Evolutionary conservation across 140 eudicot genomes (phyloP).

Genomic region (Ambrosia hybrid): DNA sequence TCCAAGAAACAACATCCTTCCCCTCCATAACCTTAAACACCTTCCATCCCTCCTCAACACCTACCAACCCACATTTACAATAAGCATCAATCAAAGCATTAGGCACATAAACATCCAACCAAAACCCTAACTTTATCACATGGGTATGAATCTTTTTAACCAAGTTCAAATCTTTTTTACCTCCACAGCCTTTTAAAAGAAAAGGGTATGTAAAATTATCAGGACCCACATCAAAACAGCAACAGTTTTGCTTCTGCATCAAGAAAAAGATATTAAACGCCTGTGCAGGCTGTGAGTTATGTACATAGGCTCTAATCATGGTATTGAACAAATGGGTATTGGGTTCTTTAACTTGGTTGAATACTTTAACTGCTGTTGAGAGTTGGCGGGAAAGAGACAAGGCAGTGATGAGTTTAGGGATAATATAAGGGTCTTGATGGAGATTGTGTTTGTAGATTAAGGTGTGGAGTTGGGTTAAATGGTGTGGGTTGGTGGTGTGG

Average conservation of each 20-base stretch:
- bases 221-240: constrained; percentile 44
- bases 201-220: constrained; percentile 71
- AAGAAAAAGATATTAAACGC: constrained; percentile 49
- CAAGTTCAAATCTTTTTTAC: constrained; percentile 28
- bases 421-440: constrained; percentile 61
- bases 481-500: constrained; percentile 48
- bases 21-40: constrained; percentile 60
- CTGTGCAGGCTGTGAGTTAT: constrained; percentile 40
- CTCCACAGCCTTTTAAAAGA: constrained; percentile 57
- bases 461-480: constrained; percentile 65
- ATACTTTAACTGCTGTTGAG: constrained; percentile 49
- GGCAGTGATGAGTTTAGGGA: constrained; percentile 68
- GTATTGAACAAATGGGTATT: constrained; percentile 65
- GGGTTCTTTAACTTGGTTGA: constrained; percentile 54
- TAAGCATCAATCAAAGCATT: constrained; percentile 80
- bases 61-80: constrained; percentile 62
- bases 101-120: constrained; percentile 60
- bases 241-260: constrained; percentile 36
- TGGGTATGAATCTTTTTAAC: constrained; percentile 64
- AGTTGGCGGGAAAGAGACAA: constrained; percentile 63
- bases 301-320: constrained; percentile 57
- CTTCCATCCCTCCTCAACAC: constrained; percentile 51
- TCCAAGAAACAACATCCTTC: constrained; percentile 73
- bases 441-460: constrained; percentile 65
- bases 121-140: constrained; percentile 53